Evolutionary conservation across 768 basidiomycete genomes (phyloP), one percentile per base, ranked within the genome.

Genomic region (Auricularia auricula-judae): DNA sequence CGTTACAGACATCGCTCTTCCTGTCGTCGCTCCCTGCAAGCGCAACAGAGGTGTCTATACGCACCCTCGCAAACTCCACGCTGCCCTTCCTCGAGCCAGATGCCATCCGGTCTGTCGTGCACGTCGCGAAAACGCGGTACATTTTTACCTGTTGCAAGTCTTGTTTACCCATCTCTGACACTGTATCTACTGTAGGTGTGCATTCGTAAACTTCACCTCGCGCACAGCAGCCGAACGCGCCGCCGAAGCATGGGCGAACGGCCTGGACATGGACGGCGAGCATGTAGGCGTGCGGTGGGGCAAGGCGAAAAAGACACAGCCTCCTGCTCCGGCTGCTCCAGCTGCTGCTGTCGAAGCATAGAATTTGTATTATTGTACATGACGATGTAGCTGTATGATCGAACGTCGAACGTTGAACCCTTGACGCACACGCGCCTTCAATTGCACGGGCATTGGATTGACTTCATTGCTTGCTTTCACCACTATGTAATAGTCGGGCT

Each of bases 151-250:
- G 29, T 29, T 29, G 29, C 29, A 2, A 29, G 29, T 29, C 29
- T 29, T 29, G 2, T 29, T 2, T 29, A 2, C 29, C 29, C 29
- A 29, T 29, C 29, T 29, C 29, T 29, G 2, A 29, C 29, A 29
- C 29, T 29, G 29, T 29, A 29, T 29, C 23, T 29, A 2, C 29
- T 29, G 2, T 29, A 29, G 29, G 2, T 96, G 94, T 76, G 97
- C 96, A 1, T 99, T 99, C 74, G 82, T 97, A 63, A 98, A 98
- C 74, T 98, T 98, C 78, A 86, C 82, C 68, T 84, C 89, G 63
- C 83, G 97, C 21, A 71, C 79, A 4, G 79, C 84, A n/a, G 95
- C 97, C 16, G 97, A 99, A 75, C 78, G 79, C 16, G 93, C 91
- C 0, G 95, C 95, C 0, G 84, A 90, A 67, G 87, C 89, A 10